Conservation (phyloP, 345 rosid species). For the Citropsis articulata region DNA sequence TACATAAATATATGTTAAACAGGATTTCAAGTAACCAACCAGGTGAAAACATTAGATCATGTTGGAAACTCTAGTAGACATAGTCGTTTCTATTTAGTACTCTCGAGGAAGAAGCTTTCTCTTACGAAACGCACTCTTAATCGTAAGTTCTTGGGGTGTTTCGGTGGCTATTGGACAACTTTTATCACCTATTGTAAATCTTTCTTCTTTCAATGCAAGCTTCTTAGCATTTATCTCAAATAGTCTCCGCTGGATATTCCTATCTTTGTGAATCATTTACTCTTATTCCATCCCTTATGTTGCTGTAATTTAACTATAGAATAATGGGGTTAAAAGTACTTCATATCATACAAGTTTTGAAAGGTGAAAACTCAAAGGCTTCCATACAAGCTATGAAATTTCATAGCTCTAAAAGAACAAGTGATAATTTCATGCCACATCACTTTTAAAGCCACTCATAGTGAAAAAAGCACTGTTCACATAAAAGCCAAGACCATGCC, state of each 20-base stretch:
- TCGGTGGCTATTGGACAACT: not conserved
- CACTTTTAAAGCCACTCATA: not conserved
- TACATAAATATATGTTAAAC: not conserved
- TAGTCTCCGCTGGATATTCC: not conserved
- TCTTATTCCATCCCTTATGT: not conserved
- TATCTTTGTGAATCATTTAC: not conserved
- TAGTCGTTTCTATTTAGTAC: not conserved
- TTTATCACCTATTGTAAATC: not conserved
- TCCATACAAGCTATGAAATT: not conserved
- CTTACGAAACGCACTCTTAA: not conserved
- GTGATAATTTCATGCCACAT: not conserved
- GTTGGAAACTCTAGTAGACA: not conserved
- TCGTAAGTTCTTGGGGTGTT: not conserved
- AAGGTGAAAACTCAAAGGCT: not conserved
- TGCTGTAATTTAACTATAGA: not conserved
- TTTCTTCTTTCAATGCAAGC: not conserved
- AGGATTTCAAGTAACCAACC: not conserved
- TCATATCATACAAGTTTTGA: not conserved
- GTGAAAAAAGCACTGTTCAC: not conserved
- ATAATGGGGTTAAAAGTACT: too few species aligned
- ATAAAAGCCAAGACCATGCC: too few species aligned
- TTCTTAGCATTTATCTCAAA: not conserved
- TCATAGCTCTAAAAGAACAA: not conserved
- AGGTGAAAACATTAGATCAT: not conserved
- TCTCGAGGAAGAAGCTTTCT: not conserved